Conservation (phyloP, 805 yeast species). For the Wickerhamiella occidentalis region DNA sequence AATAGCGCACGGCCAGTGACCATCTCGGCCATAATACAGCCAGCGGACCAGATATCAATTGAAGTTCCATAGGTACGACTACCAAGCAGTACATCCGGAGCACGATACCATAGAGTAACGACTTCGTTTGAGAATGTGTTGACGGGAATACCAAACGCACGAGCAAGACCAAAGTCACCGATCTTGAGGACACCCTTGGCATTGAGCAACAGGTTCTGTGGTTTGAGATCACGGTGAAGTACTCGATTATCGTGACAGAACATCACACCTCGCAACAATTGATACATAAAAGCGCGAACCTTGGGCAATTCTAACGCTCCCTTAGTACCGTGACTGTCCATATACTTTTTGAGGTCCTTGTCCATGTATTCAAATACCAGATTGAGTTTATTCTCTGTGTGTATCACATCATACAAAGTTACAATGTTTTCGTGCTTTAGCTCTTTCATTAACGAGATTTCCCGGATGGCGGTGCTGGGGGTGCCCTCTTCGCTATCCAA, state of each 20-base stretch:
- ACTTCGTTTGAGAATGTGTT: conserved; percentile 96
- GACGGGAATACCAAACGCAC: conserved; percentile 97
- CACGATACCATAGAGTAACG: conserved; percentile 95
- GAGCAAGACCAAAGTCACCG: conserved; percentile 93
- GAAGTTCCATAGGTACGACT: conserved; percentile 93
- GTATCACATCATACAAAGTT: conserved; percentile 86
- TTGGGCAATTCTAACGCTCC: conserved; percentile 64
- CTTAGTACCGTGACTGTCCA: conserved; percentile 72
- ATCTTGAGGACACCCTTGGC: conserved; percentile 82
- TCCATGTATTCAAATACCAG: conserved; percentile 90
- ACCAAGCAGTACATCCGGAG: conserved; percentile 92
- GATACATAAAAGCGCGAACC: conserved; percentile 89
- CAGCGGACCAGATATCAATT: conserved; percentile 97
- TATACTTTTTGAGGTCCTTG: conserved; percentile 82
- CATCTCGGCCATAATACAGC: conserved; percentile 97
- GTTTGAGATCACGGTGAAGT: conserved; percentile 78
- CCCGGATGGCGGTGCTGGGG: conserved; percentile 95
- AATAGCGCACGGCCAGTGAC: conserved; percentile 94
- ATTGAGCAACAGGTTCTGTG: conserved; percentile 84
- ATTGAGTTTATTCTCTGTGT: conserved; percentile 89
- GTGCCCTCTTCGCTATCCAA: conserved; percentile 96
- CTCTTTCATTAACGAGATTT: conserved; percentile 90
- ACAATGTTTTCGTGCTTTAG: conserved; percentile 87
- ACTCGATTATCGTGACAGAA: conserved; percentile 78
- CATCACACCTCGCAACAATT: conserved; percentile 76